Conservation (phyloP, 352 stramenopile genomes). For the Phytopythium delawarense region DNA sequence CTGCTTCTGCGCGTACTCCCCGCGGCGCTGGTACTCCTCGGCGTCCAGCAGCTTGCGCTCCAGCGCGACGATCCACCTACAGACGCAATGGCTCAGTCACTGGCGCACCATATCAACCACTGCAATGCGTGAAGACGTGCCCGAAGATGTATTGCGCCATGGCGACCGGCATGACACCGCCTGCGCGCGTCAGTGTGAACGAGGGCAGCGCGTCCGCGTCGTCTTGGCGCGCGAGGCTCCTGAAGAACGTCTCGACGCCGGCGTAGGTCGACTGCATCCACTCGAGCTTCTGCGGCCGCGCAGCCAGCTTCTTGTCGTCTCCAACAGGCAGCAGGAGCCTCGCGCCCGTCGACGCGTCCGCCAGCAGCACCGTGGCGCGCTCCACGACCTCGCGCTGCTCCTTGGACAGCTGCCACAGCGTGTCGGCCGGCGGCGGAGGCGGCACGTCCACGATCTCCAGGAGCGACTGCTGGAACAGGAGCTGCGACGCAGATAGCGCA, state of each 20-base stretch:
- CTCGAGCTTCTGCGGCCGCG: constrained; percentile 15
- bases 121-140: constrained; percentile 6
- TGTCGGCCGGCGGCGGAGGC: constrained; percentile 5
- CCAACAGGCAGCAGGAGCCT: constrained; percentile 18
- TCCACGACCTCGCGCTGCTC: constrained; percentile 19
- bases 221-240: constrained; percentile 8
- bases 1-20: constrained; percentile 27
- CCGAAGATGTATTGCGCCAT: constrained; percentile 52
- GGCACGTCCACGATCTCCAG: constrained; percentile 32
- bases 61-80: constrained; percentile 33
- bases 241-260: constrained; percentile 37
- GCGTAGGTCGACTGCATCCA: constrained; percentile 54
- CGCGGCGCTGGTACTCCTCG: constrained; percentile 23
- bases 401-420: constrained; percentile 14
- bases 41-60: constrained; percentile 38
- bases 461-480: constrained; percentile 11
- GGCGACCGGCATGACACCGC: constrained; percentile 37
- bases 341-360: constrained; percentile 22
- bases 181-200: constrained; percentile 39
- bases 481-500: constrained; percentile 2
- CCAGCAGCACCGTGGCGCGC: constrained; percentile 27
- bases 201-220: constrained; percentile 4
- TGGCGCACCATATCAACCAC: not conserved
- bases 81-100: not conserved
- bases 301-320: constrained; percentile 5